A percentile compares a stretch with the other conserved stretches of the same genome.
Evolutionary conservation across 2,329 filamentous ascomycete genomes (phyloP).

Genomic region (Aspergillaceae sp.): DNA sequence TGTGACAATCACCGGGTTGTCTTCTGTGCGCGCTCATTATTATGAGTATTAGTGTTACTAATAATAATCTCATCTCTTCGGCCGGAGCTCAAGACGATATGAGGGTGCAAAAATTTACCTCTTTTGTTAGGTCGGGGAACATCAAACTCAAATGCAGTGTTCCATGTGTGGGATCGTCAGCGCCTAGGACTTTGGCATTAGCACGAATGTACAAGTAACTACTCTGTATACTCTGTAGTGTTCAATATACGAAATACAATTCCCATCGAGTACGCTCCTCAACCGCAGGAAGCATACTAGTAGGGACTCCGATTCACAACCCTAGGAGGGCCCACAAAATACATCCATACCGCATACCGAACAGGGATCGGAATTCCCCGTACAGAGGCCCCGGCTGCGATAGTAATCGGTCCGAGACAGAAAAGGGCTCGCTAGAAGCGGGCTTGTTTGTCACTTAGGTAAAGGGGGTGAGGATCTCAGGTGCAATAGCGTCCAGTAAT

Average conservation of each 20-base stretch:
- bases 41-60: too few relatives aligned
- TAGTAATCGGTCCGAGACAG: neutral
- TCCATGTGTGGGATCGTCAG: neutral
- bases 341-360: neutral
- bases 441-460: slow-evolving; percentile 1
- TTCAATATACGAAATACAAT: neutral
- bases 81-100: neutral
- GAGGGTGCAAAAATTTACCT: neutral
- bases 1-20: neutral
- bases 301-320: neutral
- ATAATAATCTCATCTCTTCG: too few relatives aligned
- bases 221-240: neutral
- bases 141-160: neutral
- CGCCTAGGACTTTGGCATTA: neutral
- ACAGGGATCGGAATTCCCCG: neutral
- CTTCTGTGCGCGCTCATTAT: too few relatives aligned
- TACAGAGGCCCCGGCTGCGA: too few relatives aligned
- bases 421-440: neutral
- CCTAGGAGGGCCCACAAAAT: neutral
- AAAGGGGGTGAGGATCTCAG: neutral
- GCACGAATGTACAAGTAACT: neutral
- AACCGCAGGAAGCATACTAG: neutral
- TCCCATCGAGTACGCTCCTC: neutral
- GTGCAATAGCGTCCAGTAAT: too few relatives aligned
- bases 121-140: neutral